Percentiles rank a stretch among this genome's conserved stretches.
Evolutionary conservation across 2,329 filamentous ascomycete species (phyloP).

Genomic region (Fonsecaea multimorphosa): DNA sequence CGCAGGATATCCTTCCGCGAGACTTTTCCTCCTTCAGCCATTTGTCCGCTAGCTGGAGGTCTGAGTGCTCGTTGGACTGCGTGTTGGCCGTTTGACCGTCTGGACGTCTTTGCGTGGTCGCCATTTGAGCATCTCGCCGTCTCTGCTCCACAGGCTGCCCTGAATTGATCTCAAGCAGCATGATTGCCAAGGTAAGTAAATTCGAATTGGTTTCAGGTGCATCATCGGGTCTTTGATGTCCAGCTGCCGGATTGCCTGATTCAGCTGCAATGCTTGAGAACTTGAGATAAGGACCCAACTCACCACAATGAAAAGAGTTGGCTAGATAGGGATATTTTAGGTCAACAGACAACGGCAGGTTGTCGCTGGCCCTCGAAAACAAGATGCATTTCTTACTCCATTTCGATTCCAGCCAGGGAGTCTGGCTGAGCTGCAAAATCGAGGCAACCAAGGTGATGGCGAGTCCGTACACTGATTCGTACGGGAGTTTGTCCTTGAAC

Average conservation of each 20-base stretch:
- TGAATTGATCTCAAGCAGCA: slow-evolving; percentile 1
- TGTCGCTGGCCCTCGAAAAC: too few species aligned
- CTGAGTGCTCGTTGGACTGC: background rate
- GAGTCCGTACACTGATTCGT: background rate
- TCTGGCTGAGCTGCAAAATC: too few species aligned
- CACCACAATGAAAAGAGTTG: too few species aligned
- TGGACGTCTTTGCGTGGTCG: too few species aligned
- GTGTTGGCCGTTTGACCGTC: background rate
- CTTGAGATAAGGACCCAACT: too few species aligned
- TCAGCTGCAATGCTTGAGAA: too few species aligned
- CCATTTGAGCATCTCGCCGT: background rate
- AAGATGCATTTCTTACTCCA: too few species aligned
- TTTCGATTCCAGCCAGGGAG: too few species aligned
- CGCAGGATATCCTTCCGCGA: background rate
- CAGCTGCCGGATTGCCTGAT: background rate
- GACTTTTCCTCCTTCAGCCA: background rate
- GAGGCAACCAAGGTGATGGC: background rate
- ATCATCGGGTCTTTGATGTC: background rate
- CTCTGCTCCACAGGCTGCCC: background rate
- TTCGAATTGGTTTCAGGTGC: background rate
- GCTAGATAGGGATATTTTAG: too few species aligned
- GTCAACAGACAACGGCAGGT: too few species aligned
- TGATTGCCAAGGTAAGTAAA: background rate
- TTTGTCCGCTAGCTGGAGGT: background rate
- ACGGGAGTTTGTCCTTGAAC: background rate